Evolutionary conservation across 257 asterid species (phyloP), one percentile per base, ranked within the genome.

Genomic region (Handroanthus guayacan): DNA sequence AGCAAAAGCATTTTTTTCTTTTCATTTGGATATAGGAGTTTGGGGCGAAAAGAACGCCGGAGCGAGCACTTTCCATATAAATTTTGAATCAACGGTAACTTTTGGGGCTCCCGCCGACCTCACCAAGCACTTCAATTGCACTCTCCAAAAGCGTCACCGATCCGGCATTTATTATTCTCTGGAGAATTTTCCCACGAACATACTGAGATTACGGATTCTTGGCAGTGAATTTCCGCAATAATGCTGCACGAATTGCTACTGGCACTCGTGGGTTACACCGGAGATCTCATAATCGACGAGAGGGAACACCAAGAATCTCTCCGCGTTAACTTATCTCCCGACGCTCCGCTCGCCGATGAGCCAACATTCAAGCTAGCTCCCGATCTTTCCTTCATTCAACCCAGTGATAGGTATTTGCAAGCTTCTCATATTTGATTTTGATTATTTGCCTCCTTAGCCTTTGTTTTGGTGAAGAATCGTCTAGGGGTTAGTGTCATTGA

Each of bases 191-290:
- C n/a, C 50, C 31, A 17, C 9, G 37, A 9, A n/a, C 43, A 18
- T 54, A 20, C 10, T 6, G 18, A 13, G 25, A 67, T 38, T 62
- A 7, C 66, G 67, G 44, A 41, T 4, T 60, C 4, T 16, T 38
- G 44, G 58, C 41, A 17, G 74, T 25, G 71, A 68, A 63, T 75
- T 31, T 20, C 61, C 10, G 51, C 52, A 43, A 76, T 60, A 75
- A 95, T 92, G 99, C 87, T 95, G 51, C 99, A 95, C 92, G 99
- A 95, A 81, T 80, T 95, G 79, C 88, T 95, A 60, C 34, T 93
- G 69, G 91, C 97, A 36, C 93, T 95, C 16, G 50, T 95, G 17
- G 99, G 99, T 84, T 90, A 87, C 91, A 95, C 98, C 56, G 98
- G 99, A 66, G 98, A 93, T 84, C 97, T 95, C 85, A 91, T 95